Base-by-base conservation (phyloP, 176 grass and related monocot species). In the Phoenix roebelenii region DNA sequence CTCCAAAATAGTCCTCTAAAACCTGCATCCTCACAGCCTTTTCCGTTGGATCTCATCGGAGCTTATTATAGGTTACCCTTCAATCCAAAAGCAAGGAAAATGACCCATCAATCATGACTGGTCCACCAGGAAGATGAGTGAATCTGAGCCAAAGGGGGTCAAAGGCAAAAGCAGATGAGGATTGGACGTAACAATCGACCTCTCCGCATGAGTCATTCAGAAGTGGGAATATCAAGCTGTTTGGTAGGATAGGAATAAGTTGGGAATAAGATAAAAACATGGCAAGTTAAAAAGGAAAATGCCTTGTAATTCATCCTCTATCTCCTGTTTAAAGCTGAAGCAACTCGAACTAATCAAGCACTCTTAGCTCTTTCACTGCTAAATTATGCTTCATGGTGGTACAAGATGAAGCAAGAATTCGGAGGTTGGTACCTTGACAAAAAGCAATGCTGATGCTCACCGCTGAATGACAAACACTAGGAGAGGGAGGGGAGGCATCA, bases 141-240 rank as follows among this genome's bases (percentile, higher is more conserved):
- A 55, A 79, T 67, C 61, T 35, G 28, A 58, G 16, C 68, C 26
- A 51, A 58, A 62, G 54, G 54, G 24, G 53, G 20, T 57, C 56
- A 50, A 72, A 61, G 67, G 59, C 52, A 75, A 63, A 28, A n/a
- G 22, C 25, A 55, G 61, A 15, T 32, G 20, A 4, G n/a, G 61
- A 64, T 24, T 49, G 22, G 61, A 64, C 61, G 44, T 19, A 15
- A 56, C 20, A 18, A 22, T 56, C 22, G 9, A 1, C 7, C 54
- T 22, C 18, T 56, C 19, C 54, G 5, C 18, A 23, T 55, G n/a
- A 14, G n/a, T 56, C 54, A 22, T 20, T 22, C 22, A 23, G 3
- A 56, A 56, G 54, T 22, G 54, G 23, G 54, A 10, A 22, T 22
- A 23, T 22, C 54, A 56, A 56, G 54, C 54, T 56, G 22, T 56